These are phyloP conservation scores for Strigomonas culicis DNA, from an alignment of 208 protist species.

Conservation along the genomic window DNA sequence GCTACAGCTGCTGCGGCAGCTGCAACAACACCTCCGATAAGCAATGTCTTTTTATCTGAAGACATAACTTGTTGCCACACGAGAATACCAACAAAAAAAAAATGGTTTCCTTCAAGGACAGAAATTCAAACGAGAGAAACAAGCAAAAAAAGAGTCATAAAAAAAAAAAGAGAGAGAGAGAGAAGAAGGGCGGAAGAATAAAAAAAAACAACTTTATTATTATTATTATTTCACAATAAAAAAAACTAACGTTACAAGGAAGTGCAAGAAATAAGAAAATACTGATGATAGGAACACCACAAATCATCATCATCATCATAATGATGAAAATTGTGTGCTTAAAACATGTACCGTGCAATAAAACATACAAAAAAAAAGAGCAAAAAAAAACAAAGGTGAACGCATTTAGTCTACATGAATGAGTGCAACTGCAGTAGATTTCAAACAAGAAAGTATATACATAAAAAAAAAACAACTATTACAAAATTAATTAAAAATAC, in stretches of 20 bases:
- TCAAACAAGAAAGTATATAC: background rate
- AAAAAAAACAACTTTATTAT: conserved; percentile 8
- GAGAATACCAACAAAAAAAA: background rate
- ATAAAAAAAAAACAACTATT: background rate
- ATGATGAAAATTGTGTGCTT: background rate
- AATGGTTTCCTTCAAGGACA: background rate
- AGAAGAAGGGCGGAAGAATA: conserved; percentile 5
- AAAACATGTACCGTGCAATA: background rate
- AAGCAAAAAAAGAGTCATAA: conserved; percentile 6
- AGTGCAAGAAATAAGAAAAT: background rate
- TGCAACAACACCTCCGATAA: conserved; percentile 14
- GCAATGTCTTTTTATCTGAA: conserved; percentile 17
- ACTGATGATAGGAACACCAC: background rate
- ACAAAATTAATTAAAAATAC: conserved; percentile 18
- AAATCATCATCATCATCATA: background rate
- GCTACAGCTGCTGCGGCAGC: conserved; percentile 21
- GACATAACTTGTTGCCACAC: conserved; percentile 9
- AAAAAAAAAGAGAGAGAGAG: background rate
- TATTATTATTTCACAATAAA: background rate
- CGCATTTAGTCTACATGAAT: background rate
- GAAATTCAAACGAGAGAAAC: too few species aligned
- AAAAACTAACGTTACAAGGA: background rate
- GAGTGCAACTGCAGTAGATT: background rate
- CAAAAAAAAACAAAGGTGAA: background rate
- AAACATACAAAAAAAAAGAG: background rate